Conservation (phyloP, 2,329 filamentous ascomycete genomes). For the Penicillium corylophilum region DNA sequence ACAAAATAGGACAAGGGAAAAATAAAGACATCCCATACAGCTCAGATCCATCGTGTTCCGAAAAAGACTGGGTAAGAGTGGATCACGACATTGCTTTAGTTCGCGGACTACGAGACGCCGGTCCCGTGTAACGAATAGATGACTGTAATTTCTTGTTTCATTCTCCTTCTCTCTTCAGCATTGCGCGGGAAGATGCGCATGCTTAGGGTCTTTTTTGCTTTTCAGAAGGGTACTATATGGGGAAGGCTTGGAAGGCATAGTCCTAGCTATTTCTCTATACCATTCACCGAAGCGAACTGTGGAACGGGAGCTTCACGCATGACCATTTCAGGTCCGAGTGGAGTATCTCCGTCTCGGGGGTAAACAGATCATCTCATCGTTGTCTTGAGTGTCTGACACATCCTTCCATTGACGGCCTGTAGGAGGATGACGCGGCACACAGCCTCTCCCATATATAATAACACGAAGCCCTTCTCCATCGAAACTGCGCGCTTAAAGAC, state of each 20-base stretch:
- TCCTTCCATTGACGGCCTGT: neutral
- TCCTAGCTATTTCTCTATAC: neutral
- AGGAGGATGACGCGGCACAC: constrained; percentile 7
- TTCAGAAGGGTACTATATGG: too few species aligned
- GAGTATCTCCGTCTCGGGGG: constrained; percentile 3
- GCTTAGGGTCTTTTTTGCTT: neutral
- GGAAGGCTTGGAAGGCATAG: neutral
- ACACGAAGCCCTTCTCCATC: too few species aligned
- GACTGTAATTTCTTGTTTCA: constrained; percentile 23
- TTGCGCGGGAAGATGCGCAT: neutral
- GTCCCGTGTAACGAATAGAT: constrained; percentile 26
- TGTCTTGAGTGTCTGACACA: constrained; percentile 11
- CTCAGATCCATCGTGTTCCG: constrained; percentile 14
- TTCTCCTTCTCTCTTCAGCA: neutral
- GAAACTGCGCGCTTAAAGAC: neutral
- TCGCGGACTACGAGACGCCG: constrained; percentile 15
- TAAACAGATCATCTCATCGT: constrained; percentile 19
- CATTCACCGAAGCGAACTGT: too few species aligned
- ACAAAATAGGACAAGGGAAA: neutral
- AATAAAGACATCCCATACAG: constrained; percentile 9
- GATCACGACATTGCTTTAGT: constrained; percentile 26
- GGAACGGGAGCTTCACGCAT: neutral
- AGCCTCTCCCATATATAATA: neutral
- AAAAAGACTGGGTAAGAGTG: constrained; percentile 24
- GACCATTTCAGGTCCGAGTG: constrained; percentile 1